Base-by-base conservation (phyloP, 2,329 filamentous ascomycete genomes). In the Microdochium trichocladiopsis region DNA sequence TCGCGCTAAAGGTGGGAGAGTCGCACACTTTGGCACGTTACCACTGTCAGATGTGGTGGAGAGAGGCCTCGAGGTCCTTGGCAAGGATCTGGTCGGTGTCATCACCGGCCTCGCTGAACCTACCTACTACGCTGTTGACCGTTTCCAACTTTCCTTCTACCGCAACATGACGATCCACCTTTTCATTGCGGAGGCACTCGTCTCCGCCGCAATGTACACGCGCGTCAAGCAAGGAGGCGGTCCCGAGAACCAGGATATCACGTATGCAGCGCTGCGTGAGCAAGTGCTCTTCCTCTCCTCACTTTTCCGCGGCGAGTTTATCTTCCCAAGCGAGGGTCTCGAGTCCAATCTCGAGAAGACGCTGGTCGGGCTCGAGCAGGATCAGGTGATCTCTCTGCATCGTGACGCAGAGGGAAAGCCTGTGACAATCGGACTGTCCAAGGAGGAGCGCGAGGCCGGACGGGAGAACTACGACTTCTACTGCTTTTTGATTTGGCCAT, bases 91-190 rank as follows among this genome's bases (percentile, higher is more conserved):
- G 1, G 91, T 99, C 0, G 90, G 92, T 4, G 75, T 86, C 4
- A 78, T 95, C 0, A 80, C 86, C 36, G 90, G 86, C 1, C 72
- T 99, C 4, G 87, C 88, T 0, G 94, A 99, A 66, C 89, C 90
- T 18, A 97, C 94, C 0, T 97, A 90, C 69, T 96, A 90, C 62
- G 94, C 94, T 4, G 91, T 96, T 37, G 94, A 99, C 67, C 82
- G 91, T 51, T 99, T 99, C 74, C 94, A 99, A 66, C 80, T 99
- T 10, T 96, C 91, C 0, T 99, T 99, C 69, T 99, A 99, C 71
- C 86, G 94, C 50, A 99, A 99, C 69, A 97, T 97, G 94, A 96
- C 93, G 0, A 99, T 99, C 56, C 94, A 99, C 66, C 80, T 99
- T 4, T 99, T 99, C 68, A 94, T 99, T 53, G 87, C 90, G 2